phyloP scores from a whole-genome alignment of 441 rosid species.

The Erodium texanum region DNA sequence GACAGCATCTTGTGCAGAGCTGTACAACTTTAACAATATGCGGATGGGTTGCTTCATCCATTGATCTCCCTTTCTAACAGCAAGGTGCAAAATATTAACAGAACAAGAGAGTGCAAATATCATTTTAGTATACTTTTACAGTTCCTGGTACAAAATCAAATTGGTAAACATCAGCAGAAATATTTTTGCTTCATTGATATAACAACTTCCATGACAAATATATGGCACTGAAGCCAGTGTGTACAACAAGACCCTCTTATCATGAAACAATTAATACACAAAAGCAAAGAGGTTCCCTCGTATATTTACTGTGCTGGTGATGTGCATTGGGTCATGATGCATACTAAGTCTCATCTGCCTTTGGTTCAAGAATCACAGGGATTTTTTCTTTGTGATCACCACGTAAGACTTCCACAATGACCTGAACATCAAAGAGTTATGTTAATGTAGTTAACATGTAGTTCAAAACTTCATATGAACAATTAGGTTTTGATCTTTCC shows the following conservation, averaged over 20 bases:
- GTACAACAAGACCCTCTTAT: slow-evolving; percentile 21
- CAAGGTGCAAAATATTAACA: not conserved
- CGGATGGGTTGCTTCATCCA: not conserved
- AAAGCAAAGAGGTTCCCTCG: slow-evolving; percentile 19
- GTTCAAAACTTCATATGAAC: not conserved
- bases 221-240: slow-evolving; percentile 14
- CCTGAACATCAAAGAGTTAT: not conserved
- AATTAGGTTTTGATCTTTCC: not conserved
- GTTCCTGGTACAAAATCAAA: not conserved
- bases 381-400: slow-evolving; percentile 68
- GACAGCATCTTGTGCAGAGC: not conserved
- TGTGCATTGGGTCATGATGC: slow-evolving; percentile 17
- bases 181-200: slow-evolving; percentile 7
- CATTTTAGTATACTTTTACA: not conserved
- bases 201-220: not conserved
- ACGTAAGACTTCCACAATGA: not conserved
- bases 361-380: slow-evolving; percentile 74
- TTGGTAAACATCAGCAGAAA: not conserved
- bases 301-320: slow-evolving; percentile 11
- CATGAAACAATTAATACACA: slow-evolving; percentile 17
- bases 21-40: not conserved
- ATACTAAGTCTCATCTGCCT: slow-evolving; percentile 58
- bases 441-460: not conserved
- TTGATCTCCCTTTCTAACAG: not conserved
- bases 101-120: not conserved